Evolutionary conservation across 2,329 filamentous ascomycete genomes (phyloP), one percentile per base, ranked within the genome.

Genomic region (Endocalyx cinctus): DNA sequence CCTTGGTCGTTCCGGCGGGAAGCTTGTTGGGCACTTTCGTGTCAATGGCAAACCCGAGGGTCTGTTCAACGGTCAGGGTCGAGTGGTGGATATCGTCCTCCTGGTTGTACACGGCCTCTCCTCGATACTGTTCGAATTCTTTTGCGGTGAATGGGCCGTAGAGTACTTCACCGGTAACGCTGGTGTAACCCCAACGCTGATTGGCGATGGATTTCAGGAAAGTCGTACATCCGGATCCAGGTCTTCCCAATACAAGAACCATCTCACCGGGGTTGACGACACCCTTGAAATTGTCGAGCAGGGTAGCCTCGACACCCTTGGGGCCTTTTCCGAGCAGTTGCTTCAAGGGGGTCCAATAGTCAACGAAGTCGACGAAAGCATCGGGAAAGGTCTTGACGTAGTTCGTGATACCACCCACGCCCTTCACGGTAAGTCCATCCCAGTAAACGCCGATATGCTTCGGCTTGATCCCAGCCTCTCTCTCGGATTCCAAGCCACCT

Each of bases 1-100:
- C 57, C 55, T 84, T 84, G 25, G 75, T 79, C 47, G 92, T 72
- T 15, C 85, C 86, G 4, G 72, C 76, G 1, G 86, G 84, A 29
- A 87, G 72, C 59, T 89, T 88, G 12, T 83, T 81, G 5, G 89
- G 87, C 11, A 86, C 82, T 62, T 94, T 94, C 19, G 82, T 85
- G 51, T 92, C 84, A 4, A 94, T 65, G 0, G 88, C 88, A 52
- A 95, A 95, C 1, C 77, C 80, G 1, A 95, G 72, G 0, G 89
- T 95, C 56, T 95, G 87, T 34, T 85, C 83, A 3, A 95, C 89
- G 0, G 87, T 92, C 16, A 96, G 69, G 0, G 86, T 92, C 0
- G 88, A 77, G 47, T 88, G 82, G 48, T 95, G 87, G 15, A 90
- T 71, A 47, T 95, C 88, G 45, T 94, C 87, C 57, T 90, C 85